Evolutionary conservation across 2,329 filamentous ascomycete genomes (phyloP), one percentile per base, ranked within the genome.

Genomic region (Xylariomycetidae sp.): DNA sequence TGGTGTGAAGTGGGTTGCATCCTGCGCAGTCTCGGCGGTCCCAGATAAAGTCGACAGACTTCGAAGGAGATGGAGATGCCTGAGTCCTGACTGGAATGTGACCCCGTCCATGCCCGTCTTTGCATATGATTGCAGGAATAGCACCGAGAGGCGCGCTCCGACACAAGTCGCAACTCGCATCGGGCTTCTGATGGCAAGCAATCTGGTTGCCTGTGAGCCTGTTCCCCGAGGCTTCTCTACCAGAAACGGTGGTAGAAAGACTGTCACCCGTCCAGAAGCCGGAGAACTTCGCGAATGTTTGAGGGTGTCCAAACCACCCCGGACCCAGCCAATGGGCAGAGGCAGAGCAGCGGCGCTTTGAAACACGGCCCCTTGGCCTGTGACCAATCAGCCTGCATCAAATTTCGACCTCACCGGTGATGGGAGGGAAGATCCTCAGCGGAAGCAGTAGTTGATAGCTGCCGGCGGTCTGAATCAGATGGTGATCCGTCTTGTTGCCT

Each of bases 301-400:
- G 29, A 38, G 27, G 25, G 33, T 22, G 24, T 17, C 23, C 16
- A n/a, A n/a, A n/a, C n/a, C n/a, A n/a, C n/a, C 22, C 4, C 24
- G 13, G 24, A 28, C 39, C 38, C 40, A 44, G 40, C 22, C 40
- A 15, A 27, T 6, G 9, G 38, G 38, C 39, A 28, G 38, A 10
- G 16, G 20, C 31, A 22, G 37, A 31, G 32, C 42, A 39, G 41
- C 40, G 39, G 42, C 42, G 38, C 40, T 39, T 46, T 51, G 45
- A 51, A 49, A 50, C 48, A 34, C 32, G 41, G 41, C 41, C 39
- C 42, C 33, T 41, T n/a, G 31, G 39, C 35, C 40, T 13, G 32
- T 36, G 41, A 40, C 45, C 43, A 43, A 48, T 44, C 42, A 39
- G 24, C 18, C 15, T 22, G 13, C 29, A 40, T 36, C 25, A 27